phyloP scores from a whole-genome alignment of 2,329 filamentous ascomycete genomes.

The Xylariales sp. region DNA sequence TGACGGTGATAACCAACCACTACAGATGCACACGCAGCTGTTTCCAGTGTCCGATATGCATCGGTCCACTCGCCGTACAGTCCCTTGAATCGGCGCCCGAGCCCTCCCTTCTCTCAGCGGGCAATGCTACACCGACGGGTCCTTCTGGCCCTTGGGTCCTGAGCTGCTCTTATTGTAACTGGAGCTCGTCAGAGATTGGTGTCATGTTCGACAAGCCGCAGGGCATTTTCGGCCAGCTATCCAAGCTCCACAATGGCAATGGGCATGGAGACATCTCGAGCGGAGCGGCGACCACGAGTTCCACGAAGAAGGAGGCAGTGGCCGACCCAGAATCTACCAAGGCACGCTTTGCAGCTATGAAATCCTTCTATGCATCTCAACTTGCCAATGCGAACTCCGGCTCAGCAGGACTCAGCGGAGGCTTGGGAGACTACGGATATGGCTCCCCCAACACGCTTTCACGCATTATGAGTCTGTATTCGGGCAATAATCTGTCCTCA shows the following conservation, averaged over 20 bases:
- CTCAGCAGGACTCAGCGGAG: conserved; percentile 37
- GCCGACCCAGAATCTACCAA: conserved; percentile 52
- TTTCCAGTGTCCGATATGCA: conserved; percentile 89
- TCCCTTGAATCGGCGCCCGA: conserved; percentile 57
- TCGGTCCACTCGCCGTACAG: conserved; percentile 71
- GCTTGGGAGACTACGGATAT: conserved; percentile 49
- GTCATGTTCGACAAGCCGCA: conserved; percentile 87
- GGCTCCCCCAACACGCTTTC: conserved; percentile 76
- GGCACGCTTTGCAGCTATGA: conserved; percentile 61
- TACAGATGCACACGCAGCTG: conserved; percentile 85
- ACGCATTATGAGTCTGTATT: conserved; percentile 89
- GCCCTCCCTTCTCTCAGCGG: conserved; percentile 38
- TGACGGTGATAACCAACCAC: not conserved
- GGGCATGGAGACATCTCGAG: conserved; percentile 17
- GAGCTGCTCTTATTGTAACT: conserved; percentile 85
- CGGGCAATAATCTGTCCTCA: conserved; percentile 54
- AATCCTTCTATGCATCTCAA: conserved; percentile 77
- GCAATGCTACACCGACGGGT: conserved; percentile 30
- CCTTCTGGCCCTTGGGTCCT: conserved; percentile 63
- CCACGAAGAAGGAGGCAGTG: conserved; percentile 46
- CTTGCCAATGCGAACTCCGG: conserved; percentile 57
- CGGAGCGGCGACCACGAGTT: conserved; percentile 17
- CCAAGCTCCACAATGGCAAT: conserved; percentile 63
- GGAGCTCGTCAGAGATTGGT: conserved; percentile 84
- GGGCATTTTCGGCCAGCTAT: conserved; percentile 76